phyloP scores from a whole-genome alignment of 2,329 filamentous ascomycete species.

The Penicillium sp. region DNA sequence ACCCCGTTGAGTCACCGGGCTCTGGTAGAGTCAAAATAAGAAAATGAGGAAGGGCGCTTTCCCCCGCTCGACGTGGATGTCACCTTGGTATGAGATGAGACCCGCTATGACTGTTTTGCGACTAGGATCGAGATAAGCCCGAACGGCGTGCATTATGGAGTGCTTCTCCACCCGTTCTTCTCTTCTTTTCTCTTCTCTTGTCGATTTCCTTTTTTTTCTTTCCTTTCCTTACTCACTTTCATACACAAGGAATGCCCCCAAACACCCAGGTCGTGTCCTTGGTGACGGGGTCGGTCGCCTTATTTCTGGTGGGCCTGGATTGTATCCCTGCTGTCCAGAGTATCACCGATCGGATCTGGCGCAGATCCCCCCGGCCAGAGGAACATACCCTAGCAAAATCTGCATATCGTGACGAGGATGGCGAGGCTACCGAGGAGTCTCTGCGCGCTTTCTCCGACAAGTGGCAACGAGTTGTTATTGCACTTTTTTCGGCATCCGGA shows the following conservation, averaged over 20 bases:
- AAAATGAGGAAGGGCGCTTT: not conserved
- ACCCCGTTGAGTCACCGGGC: conserved; percentile 6
- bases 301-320: conserved; percentile 27
- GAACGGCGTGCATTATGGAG: not conserved
- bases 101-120: not conserved
- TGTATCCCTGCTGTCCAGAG: conserved; percentile 33
- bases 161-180: not conserved
- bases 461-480: conserved; percentile 59
- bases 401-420: conserved; percentile 71
- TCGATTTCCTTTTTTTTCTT: not conserved
- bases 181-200: not conserved
- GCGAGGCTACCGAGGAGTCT: conserved; percentile 67
- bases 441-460: conserved; percentile 65
- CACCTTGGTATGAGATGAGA: conserved; percentile 4
- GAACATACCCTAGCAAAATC: conserved; percentile 35
- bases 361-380: conserved; percentile 19
- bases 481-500: conserved; percentile 60
- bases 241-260: conserved; percentile 27
- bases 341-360: conserved; percentile 23
- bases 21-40: not conserved
- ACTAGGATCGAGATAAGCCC: conserved; percentile 15
- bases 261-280: conserved; percentile 25
- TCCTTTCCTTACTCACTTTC: not conserved
- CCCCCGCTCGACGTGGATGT: conserved; percentile 13
- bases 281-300: conserved; percentile 27